Conservation (phyloP, 75 land plant species). For the Ceratopteris richardii region DNA sequence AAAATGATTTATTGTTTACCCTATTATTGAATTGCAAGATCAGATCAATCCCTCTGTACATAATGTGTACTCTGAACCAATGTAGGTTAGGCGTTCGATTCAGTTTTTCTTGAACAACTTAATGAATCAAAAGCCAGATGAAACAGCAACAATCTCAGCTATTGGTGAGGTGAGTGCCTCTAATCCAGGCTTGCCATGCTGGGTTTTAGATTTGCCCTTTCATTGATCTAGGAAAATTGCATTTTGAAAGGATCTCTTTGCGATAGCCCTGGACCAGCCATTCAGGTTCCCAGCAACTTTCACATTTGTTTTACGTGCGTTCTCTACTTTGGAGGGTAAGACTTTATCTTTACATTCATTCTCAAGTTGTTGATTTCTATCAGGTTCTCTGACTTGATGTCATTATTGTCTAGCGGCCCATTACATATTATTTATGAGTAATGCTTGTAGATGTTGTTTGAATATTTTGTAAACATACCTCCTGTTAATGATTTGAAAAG, state of each 20-base stretch:
- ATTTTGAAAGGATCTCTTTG: constrained; percentile 76
- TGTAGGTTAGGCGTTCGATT: constrained; percentile 87
- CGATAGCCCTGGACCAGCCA: constrained; percentile 92
- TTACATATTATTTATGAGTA: too few relatives aligned
- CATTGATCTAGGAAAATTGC: too few relatives aligned
- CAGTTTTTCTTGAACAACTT: constrained; percentile 87
- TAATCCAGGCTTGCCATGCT: not conserved
- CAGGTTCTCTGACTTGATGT: not conserved
- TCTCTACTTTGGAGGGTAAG: constrained; percentile 91
- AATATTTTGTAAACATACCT: too few relatives aligned
- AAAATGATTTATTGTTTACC: not conserved
- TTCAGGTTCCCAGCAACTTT: constrained; percentile 95
- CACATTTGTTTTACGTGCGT: constrained; percentile 89
- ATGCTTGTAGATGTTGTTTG: too few relatives aligned
- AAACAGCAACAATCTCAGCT: constrained; percentile 75
- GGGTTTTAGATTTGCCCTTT: too few relatives aligned
- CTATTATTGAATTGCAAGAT: too few relatives aligned
- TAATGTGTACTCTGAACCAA: not conserved
- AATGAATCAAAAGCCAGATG: constrained; percentile 79
- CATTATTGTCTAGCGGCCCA: too few relatives aligned
- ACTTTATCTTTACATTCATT: not conserved
- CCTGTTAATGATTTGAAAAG: too few relatives aligned
- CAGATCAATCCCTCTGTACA: too few relatives aligned
- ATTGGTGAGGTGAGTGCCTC: constrained; percentile 76
- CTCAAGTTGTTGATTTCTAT: not conserved